Evolutionary conservation across 768 basidiomycete species (phyloP).

Genomic region (Sistotremastrum niveocremeum): DNA sequence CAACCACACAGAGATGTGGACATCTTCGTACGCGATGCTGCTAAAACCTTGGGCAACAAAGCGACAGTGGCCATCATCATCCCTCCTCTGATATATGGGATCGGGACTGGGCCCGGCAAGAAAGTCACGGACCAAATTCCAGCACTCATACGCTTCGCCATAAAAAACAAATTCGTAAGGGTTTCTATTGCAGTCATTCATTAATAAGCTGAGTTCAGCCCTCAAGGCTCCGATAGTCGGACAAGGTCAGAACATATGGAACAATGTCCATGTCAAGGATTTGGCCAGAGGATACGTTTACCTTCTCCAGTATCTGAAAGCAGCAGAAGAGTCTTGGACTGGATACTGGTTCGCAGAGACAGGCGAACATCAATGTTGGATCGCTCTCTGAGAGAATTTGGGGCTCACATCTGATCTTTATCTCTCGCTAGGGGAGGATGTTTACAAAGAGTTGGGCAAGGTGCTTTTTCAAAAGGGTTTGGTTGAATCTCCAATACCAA

Average conservation of each 20-base stretch:
- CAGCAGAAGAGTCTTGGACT: background rate
- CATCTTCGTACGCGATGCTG: background rate
- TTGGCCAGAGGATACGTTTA: slow-evolving; percentile 4
- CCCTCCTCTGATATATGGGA: slow-evolving; percentile 47
- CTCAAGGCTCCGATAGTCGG: slow-evolving; percentile 42
- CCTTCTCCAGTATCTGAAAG: background rate
- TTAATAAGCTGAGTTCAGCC: slow-evolving; percentile 8
- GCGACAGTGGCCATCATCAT: slow-evolving; percentile 36
- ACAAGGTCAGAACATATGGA: slow-evolving; percentile 45
- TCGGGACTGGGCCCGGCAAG: slow-evolving; percentile 34
- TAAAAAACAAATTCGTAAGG: too few species aligned
- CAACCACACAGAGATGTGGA: slow-evolving; percentile 42
- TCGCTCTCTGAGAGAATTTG: too few species aligned
- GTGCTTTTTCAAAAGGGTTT: too few species aligned
- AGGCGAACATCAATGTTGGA: background rate
- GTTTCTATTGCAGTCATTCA: too few species aligned
- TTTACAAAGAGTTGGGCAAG: too few species aligned
- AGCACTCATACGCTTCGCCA: too few species aligned
- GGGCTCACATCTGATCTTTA: too few species aligned
- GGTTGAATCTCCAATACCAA: too few species aligned
- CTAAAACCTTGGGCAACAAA: slow-evolving; percentile 32
- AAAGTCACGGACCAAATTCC: slow-evolving; percentile 41
- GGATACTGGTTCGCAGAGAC: too few species aligned
- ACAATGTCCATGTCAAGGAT: slow-evolving; percentile 34
- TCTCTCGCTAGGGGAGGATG: too few species aligned